Conservation (phyloP, 1,284 basidiomycete species). For the Moesziomyces sp. region DNA sequence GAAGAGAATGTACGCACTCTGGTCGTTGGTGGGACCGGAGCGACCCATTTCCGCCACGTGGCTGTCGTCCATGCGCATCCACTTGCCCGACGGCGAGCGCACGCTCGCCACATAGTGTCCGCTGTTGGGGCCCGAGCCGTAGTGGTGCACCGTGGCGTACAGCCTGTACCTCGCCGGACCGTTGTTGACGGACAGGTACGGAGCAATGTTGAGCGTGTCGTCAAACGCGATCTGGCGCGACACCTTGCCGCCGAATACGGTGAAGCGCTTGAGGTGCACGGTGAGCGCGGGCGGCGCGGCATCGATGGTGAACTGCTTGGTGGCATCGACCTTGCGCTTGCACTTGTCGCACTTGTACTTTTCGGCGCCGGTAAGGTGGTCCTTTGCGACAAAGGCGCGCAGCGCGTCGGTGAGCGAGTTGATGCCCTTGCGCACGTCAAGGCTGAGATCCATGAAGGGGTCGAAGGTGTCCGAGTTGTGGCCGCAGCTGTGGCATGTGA, state of each 20-base stretch:
- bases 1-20: conserved; percentile 91
- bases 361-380: conserved; percentile 86
- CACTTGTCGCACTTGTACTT: conserved; percentile 99
- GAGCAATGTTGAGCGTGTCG: conserved; percentile 79
- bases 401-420: conserved; percentile 80
- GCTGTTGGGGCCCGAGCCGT: conserved; percentile 89
- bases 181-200: conserved; percentile 79
- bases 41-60: conserved; percentile 71
- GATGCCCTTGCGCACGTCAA: conserved; percentile 71
- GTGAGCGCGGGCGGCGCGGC: conserved; percentile 90
- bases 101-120: conserved; percentile 95
- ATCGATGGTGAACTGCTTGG: conserved; percentile 87
- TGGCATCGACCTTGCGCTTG: conserved; percentile 85
- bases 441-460: conserved; percentile 85
- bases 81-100: conserved; percentile 77
- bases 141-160: conserved; percentile 92
- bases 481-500: conserved; percentile 84
- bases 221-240: conserved; percentile 81
- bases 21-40: conserved; percentile 71
- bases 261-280: conserved; percentile 96
- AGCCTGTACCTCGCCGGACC: conserved; percentile 79
- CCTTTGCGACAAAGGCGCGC: conserved; percentile 82
- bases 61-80: conserved; percentile 96
- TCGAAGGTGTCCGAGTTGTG: conserved; percentile 97
- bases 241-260: conserved; percentile 77